Evolutionary conservation across 1,284 basidiomycete genomes (phyloP), one percentile per base, ranked within the genome.

Genomic region (Melampsora americana): DNA sequence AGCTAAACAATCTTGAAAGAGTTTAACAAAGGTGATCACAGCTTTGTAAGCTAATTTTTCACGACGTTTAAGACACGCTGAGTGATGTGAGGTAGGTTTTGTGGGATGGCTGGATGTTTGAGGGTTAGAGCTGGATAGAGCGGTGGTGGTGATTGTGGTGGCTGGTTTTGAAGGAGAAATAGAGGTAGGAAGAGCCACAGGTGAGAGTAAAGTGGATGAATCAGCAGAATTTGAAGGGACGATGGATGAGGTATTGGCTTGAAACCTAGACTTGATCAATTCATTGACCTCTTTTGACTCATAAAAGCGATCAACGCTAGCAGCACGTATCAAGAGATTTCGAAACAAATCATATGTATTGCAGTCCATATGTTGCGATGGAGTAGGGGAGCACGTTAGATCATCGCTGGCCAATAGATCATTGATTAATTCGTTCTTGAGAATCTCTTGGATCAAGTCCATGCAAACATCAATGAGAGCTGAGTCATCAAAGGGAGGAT

Each of bases 131-230:
- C 91, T 91, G 1, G 46, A 92, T 84, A 86, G 85, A 81, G 92
- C 92, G 62, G 89, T 85, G 18, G 86, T 84, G 39, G 90, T 85
- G 5, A 92, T 84, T 0, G 89, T 87, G 12, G 87, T 86, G 39
- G 88, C 86, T 4, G 90, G 89, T 5, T 86, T 85, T 2, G 89
- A 86, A 53, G 60, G 86, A 84, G 18, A 82, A 81, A 80, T 83
- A 84, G 46, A 80, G 74, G 23, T 69, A 35, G 78, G 83, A 82
- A 53, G 79, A 50, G 65, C 32, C 14, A 65, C 64, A 60, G 30
- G 16, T 35, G 35, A 50, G 48, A 26, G 69, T 69, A 53, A 32
- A 61, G 35, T 6, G 39, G 12, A 61, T 7, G 42, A 44, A 35
- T 50, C 50, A 26, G 59, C n/a, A 26, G 35, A n/a, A 12, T 69